Base-by-base conservation (phyloP, 495 filamentous ascomycete genomes). In the Lentithecium fluviatile region DNA sequence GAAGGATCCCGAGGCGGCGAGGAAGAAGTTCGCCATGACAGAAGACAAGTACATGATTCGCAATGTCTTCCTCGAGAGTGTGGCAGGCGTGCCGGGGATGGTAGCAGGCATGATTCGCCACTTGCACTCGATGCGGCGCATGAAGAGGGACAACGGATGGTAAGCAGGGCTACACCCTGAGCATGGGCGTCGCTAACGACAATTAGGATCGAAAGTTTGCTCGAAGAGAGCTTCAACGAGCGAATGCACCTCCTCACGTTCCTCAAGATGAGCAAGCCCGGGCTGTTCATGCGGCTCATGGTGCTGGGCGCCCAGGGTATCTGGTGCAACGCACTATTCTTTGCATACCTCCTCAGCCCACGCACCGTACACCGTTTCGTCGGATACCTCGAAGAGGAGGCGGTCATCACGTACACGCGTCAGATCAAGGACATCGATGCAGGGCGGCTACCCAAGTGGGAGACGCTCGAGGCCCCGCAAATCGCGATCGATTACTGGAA, bases 141-240 rank as follows among this genome's bases (percentile, higher is more conserved):
- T 98, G 77, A 91, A 90, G 76, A 76, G 94, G 32, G 94, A 98
- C 71, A 96, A 97, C 64, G 94, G 95, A 71, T 97, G 94, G 93
- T 83, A 71, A 52, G 61, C 38, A 45, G n/a, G 17, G 13, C 4
- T n/a, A 38, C 6, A 6, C 24, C 1, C 13, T 1, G 10, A 13
- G 20, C 15, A 37, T 23, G 29, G 32, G 21, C 51, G 10, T 47
- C 36, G 40, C 56, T 68, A 40, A 62, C 32, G 43, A 17, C 4
- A 17, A 24, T 20, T 55, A 85, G 83, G 83, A 97, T 99, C 64
- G 93, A 97, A 71, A 97, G 90, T 0, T 80, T 97, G 0, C 81
- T 97, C 2, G 94, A 97, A 73, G 94, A 98, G 74, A 85, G 85
- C 47, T 96, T 88, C 78, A 98, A 98, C 68, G 94, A 98, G 72